These are phyloP conservation scores for Xylariaceae sp. DNA, from an alignment of 2,329 filamentous ascomycete species.

Conservation along the genomic window DNA sequence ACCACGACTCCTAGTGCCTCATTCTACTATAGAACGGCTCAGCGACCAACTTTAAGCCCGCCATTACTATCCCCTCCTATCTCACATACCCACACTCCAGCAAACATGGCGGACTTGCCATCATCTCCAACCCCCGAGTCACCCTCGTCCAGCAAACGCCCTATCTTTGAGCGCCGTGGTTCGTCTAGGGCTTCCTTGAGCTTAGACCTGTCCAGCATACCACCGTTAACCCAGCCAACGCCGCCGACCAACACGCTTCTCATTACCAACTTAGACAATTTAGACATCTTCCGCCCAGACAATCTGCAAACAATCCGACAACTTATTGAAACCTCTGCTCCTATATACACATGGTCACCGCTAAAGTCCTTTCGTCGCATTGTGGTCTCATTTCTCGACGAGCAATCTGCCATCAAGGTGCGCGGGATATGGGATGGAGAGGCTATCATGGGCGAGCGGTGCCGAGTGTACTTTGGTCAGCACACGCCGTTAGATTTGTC, in stretches of 20 bases:
- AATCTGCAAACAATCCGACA: constrained; percentile 69
- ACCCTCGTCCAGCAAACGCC: constrained; percentile 30
- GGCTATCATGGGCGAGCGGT: constrained; percentile 61
- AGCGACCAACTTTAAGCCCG: not conserved
- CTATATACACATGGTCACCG: constrained; percentile 71
- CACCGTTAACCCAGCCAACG: constrained; percentile 63
- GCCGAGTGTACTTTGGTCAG: constrained; percentile 65
- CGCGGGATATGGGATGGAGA: constrained; percentile 70
- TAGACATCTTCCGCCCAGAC: constrained; percentile 66
- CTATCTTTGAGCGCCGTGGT: constrained; percentile 31
- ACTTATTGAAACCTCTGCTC: constrained; percentile 62
- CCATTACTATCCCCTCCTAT: not conserved
- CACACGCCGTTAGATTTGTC: constrained; percentile 49
- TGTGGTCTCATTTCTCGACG: constrained; percentile 69
- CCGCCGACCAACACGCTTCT: constrained; percentile 77
- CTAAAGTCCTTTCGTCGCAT: constrained; percentile 80
- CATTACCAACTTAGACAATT: constrained; percentile 71
- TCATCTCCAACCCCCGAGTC: constrained; percentile 27
- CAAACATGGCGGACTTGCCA: constrained; percentile 25
- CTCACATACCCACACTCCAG: not conserved
- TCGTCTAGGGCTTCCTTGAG: constrained; percentile 53
- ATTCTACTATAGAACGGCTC: not conserved
- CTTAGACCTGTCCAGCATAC: constrained; percentile 68
- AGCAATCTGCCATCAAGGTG: constrained; percentile 63
- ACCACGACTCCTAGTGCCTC: not conserved